A percentile compares a stretch with the other conserved stretches of the same genome.
Conservation (phyloP, 2,329 filamentous ascomycete genomes). For the Truncatella angustata region DNA sequence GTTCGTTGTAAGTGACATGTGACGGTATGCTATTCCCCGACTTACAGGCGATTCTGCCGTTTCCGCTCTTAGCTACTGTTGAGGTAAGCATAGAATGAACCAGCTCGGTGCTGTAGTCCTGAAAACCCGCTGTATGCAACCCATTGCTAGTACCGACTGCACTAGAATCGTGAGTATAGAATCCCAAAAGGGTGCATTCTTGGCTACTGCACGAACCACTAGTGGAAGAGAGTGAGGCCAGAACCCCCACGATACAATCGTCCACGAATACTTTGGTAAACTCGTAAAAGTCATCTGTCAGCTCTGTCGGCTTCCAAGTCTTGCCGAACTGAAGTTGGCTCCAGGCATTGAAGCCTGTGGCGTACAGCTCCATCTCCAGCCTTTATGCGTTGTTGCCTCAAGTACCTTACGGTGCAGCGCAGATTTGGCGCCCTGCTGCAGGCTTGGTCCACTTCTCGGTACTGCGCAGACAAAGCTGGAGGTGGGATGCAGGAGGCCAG, state of each 20-base stretch:
- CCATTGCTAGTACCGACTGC: not conserved
- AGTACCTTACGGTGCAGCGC: not conserved
- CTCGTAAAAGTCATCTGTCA: not conserved
- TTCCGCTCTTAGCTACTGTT: not conserved
- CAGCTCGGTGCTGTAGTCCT: slow-evolving; percentile 46
- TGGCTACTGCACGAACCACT: not conserved
- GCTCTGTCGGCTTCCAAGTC: not conserved
- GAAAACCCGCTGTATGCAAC: not conserved
- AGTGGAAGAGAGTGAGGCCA: not conserved
- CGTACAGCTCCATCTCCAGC: slow-evolving; percentile 47
- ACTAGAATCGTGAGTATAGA: not conserved
- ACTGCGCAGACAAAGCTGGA: no score
- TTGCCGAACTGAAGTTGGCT: slow-evolving; percentile 44
- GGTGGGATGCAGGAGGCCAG: no score
- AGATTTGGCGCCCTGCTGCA: not conserved
- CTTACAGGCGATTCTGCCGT: not conserved
- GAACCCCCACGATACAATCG: not conserved
- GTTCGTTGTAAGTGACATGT: not conserved
- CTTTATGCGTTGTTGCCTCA: not conserved
- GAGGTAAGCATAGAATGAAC: slow-evolving; percentile 20
- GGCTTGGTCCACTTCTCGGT: not conserved
- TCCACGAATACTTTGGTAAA: not conserved
- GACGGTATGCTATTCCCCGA: not conserved
- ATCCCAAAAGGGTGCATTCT: not conserved
- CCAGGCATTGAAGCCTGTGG: slow-evolving; percentile 59